phyloP scores from a whole-genome alignment of 257 asterid genomes.

The Phtheirospermum japonicum region DNA sequence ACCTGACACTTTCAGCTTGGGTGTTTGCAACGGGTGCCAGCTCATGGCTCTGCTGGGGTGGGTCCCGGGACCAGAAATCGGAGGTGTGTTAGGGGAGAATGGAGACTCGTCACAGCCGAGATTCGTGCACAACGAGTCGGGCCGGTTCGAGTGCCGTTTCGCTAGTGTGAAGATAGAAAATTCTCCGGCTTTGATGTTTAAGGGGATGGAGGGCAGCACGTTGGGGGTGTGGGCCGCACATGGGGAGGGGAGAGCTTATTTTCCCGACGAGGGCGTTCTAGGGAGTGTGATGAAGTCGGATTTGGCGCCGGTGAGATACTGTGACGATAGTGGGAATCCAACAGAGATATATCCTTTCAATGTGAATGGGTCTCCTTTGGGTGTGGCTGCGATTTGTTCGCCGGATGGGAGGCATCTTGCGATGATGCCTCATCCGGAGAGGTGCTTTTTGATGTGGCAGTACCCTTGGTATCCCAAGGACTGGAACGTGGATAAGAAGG shows the following conservation, averaged over 20 bases:
- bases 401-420: slow-evolving; percentile 95
- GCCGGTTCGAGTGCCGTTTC: slow-evolving; percentile 85
- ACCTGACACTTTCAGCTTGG: slow-evolving; percentile 80
- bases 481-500: slow-evolving; percentile 76
- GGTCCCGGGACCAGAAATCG: slow-evolving; percentile 83
- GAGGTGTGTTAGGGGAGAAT: slow-evolving; percentile 58
- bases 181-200: slow-evolving; percentile 80
- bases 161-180: slow-evolving; percentile 70
- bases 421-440: slow-evolving; percentile 94
- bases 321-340: slow-evolving; percentile 70
- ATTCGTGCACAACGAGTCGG: slow-evolving; percentile 80
- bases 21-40: slow-evolving; percentile 97
- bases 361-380: slow-evolving; percentile 71
- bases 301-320: slow-evolving; percentile 73
- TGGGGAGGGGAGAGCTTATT: slow-evolving; percentile 90
- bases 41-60: slow-evolving; percentile 96
- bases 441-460: slow-evolving; percentile 97
- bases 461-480: slow-evolving; percentile 88
- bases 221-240: slow-evolving; percentile 96
- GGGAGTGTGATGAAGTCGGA: slow-evolving; percentile 42
- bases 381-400: slow-evolving; percentile 87
- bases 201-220: slow-evolving; percentile 89
- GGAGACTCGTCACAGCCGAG: slow-evolving; percentile 89
- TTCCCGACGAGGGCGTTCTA: slow-evolving; percentile 53
- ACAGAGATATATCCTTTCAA: slow-evolving; percentile 85